Base-by-base conservation (phyloP, 2,329 filamentous ascomycete species). In the Epichloe hybrida region DNA sequence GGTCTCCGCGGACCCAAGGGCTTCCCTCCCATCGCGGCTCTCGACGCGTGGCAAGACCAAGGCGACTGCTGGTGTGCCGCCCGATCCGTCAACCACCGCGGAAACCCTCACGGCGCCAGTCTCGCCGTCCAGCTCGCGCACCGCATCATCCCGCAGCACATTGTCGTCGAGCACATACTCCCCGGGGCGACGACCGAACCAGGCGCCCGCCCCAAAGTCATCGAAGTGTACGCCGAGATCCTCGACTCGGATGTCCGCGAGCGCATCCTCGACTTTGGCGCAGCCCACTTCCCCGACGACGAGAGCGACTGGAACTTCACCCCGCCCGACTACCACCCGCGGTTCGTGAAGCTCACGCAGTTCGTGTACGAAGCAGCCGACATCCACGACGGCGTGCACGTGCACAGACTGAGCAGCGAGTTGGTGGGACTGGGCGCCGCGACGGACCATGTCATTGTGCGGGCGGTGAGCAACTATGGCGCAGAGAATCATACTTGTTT, bases 31-130 rank as follows among this genome's bases (percentile, higher is more conserved):
- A 59, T 69, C n/a, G 65, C 72, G 0, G 88, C 85, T 1, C 72
- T 95, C 2, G 48, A 51, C 2, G 68, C 72, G 3, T 95, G 90
- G 88, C 72, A 81, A 9, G 86, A 95, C 46, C 76, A 84, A 36
- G 87, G 86, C 20, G 86, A 97, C 54, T 94, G 88, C 66, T 97
- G 88, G 86, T 97, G 91, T 64, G 81, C 84, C 4, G 74, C 71
- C 0, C 62, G 60, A 3, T 67, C 69, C 0, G 56, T 61, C 11
- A 68, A 73, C 46, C 64, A 63, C 13, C 67, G 69, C 15, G 66
- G 66, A 11, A 61, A 63, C 15, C 72, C 73, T 7, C 73, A 75
- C 46, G 79, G 80, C 38, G 79, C 81, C 2, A 77, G 80, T 49
- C 69, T 97, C 15, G 78, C 77, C 8, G 77, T 94, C 17, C 66